These are phyloP conservation scores for Carallia pectinifolia DNA, from an alignment of 345 rosid species.

Conservation along the genomic window DNA sequence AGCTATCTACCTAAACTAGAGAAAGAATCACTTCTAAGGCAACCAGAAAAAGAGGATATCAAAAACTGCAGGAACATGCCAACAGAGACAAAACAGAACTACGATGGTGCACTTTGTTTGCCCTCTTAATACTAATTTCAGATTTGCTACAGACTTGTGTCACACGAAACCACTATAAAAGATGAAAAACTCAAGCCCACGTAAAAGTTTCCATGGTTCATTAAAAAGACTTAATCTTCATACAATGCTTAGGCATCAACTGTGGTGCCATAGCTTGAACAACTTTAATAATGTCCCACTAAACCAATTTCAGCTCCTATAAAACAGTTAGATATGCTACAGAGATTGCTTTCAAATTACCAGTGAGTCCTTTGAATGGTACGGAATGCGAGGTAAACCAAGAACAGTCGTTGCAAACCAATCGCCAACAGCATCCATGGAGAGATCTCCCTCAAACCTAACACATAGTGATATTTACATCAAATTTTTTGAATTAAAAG, in stretches of 20 bases:
- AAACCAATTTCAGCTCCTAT: not conserved
- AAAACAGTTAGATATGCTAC: constrained; percentile 3
- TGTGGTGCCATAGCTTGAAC: not conserved
- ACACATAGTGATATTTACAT: constrained; percentile 9
- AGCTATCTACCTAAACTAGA: too few species aligned
- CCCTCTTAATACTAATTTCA: too few species aligned
- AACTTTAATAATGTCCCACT: not conserved
- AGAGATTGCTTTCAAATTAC: constrained; percentile 38
- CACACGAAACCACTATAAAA: not conserved
- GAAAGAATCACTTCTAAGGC: too few species aligned
- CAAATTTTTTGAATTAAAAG: not conserved
- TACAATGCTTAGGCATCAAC: not conserved
- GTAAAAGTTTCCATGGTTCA: not conserved
- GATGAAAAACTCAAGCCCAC: too few species aligned
- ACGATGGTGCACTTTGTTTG: too few species aligned
- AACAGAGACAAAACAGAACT: too few species aligned
- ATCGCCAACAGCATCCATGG: constrained; percentile 70
- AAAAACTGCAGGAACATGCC: too few species aligned
- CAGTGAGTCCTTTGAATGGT: constrained; percentile 79
- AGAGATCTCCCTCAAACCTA: constrained; percentile 77
- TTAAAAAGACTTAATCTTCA: not conserved
- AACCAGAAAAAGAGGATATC: too few species aligned
- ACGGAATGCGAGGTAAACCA: constrained; percentile 78
- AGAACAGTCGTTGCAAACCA: constrained; percentile 79
- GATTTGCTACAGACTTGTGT: not conserved